These are phyloP conservation scores for Aspergillus neotritici DNA, from an alignment of 2,329 filamentous ascomycete species.

Conservation along the genomic window DNA sequence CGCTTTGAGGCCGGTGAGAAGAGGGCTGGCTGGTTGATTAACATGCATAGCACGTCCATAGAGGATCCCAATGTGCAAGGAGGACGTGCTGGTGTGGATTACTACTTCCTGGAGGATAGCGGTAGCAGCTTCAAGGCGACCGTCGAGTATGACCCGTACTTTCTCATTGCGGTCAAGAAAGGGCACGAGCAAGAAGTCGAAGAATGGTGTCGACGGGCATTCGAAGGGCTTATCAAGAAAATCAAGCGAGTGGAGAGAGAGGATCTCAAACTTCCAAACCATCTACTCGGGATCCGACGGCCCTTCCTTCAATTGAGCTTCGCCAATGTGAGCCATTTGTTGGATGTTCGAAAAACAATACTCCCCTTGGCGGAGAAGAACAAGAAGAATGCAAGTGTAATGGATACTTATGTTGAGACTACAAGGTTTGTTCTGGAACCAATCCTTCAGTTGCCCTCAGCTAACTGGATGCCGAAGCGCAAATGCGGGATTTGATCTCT, in stretches of 20 bases:
- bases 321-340: conserved; percentile 76
- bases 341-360: conserved; percentile 77
- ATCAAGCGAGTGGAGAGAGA: conserved; percentile 80
- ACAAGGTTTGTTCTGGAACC: conserved; percentile 55
- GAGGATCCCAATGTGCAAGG: conserved; percentile 77
- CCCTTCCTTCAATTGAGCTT: conserved; percentile 85
- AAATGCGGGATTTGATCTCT: conserved; percentile 84
- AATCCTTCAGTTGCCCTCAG: background rate
- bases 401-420: conserved; percentile 98
- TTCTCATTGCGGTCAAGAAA: conserved; percentile 82
- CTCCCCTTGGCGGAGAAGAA: conserved; percentile 94
- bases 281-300: conserved; percentile 81
- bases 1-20: conserved; percentile 84
- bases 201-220: conserved; percentile 80
- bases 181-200: conserved; percentile 89
- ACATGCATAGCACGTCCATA: conserved; percentile 83
- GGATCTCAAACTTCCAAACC: conserved; percentile 90
- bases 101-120: conserved; percentile 92
- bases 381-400: conserved; percentile 89
- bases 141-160: conserved; percentile 94
- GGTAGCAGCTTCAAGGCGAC: conserved; percentile 91
- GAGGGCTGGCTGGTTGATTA: conserved; percentile 87
- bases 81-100: conserved; percentile 85
- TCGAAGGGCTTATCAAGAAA: conserved; percentile 73
- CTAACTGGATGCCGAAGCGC: conserved; percentile 47